Evolutionary conservation across 345 rosid species (phyloP).

Genomic region (Erysimum cheiranthoides): DNA sequence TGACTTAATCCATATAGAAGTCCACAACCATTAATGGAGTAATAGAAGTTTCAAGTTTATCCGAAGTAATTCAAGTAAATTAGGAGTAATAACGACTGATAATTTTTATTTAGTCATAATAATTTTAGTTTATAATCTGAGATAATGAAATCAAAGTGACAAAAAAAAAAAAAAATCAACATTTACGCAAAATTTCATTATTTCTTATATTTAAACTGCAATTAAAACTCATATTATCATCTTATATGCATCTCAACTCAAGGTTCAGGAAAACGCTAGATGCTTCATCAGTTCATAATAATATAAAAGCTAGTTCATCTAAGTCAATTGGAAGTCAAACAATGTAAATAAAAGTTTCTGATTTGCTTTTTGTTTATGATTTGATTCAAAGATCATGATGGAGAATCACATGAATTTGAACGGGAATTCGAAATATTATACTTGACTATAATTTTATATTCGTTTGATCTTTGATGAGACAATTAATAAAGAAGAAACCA

Average conservation of each 20-base stretch:
- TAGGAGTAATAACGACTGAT: background rate
- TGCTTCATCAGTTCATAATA: too few species aligned
- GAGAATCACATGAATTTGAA: conserved; percentile 20
- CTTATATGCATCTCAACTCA: too few species aligned
- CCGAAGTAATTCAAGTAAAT: background rate
- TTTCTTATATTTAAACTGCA: too few species aligned
- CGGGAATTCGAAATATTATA: background rate
- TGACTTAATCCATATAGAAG: background rate
- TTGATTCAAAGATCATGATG: background rate
- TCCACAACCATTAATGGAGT: background rate
- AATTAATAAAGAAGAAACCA: conserved; percentile 38
- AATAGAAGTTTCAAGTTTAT: background rate
- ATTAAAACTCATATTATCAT: too few species aligned
- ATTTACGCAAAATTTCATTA: too few species aligned
- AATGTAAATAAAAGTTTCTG: background rate
- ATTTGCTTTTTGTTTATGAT: background rate
- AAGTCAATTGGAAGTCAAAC: background rate
- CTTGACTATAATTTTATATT: background rate
- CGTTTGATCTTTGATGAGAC: conserved; percentile 18
- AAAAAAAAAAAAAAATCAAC: too few species aligned
- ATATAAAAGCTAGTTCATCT: background rate
- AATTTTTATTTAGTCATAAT: background rate
- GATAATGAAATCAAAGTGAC: background rate
- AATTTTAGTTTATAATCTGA: background rate
- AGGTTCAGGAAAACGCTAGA: too few species aligned